Base-by-base conservation (phyloP, 2,329 filamentous ascomycete genomes). In the Aspergillus clavatus region DNA sequence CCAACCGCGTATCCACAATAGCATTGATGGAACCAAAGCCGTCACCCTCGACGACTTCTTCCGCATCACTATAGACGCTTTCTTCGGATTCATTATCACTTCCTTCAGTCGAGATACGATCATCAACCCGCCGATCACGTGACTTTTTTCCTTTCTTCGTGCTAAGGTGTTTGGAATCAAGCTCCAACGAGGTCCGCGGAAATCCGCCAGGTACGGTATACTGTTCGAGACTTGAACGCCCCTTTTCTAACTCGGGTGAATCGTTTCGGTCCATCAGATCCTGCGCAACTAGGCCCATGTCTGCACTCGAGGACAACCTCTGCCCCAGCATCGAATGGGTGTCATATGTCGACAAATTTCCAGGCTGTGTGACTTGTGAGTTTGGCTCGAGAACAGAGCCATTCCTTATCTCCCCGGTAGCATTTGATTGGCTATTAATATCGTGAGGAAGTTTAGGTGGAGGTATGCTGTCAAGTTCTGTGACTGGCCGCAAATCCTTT, bases 151-250 rank as follows among this genome's bases (percentile, higher is more conserved):
- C 50, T 27, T 35, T 22, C 39, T 50, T 42, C 42, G 18, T 36
- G 46, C 46, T n/a, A 10, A 52, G 5, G 43, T 38, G 16, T 35
- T 53, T 52, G 8, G 47, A 38, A 24, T 48, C 51, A 6, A 51
- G 46, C 23, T 63, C 59, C 18, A 62, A 53, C 7, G 52, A 53
- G 5, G 60, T 51, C 12, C 54, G 52, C 1, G 80, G 80, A 50
- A 83, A 86, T 0, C 73, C 75, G 6, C 82, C 83, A 7, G 83
- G 83, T 12, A 83, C 65, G 31, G 72, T 72, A 31, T 78, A 75
- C 42, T 70, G 66, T 48, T 71, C 60, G 46, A 62, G 57, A 47
- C 69, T 66, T 61, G 49, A 57, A 53, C 58, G 55, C 56, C 33
- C 50, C 47, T 67, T 64, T 29, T 72, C 69, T 16, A 68, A 23